Conservation (phyloP, 2,329 filamentous ascomycete genomes). For the Fusarium coicis region DNA sequence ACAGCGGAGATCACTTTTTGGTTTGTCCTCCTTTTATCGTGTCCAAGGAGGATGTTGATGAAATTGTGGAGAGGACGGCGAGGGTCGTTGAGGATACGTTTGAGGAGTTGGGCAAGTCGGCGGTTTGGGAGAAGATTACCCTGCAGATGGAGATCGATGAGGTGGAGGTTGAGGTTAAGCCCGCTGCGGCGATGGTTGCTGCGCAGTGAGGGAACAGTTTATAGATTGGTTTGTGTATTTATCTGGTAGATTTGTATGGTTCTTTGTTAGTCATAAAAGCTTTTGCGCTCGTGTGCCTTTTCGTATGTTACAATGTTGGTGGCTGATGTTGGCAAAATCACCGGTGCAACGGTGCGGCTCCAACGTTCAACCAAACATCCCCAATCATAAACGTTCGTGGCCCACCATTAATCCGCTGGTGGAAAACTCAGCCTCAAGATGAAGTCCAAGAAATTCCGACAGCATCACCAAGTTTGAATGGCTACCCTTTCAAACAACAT, state of each 20-base stretch:
- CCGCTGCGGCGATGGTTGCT: neutral
- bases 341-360: neutral
- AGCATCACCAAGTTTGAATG: accelerated
- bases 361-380: too few species aligned
- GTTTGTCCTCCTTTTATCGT: constrained; percentile 37
- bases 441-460: accelerated
- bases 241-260: neutral
- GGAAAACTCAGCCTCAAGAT: accelerated
- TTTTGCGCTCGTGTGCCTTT: accelerated
- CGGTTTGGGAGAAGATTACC: constrained; percentile 31
- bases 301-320: accelerated
- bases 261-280: accelerated
- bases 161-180: neutral
- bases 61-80: constrained; percentile 32
- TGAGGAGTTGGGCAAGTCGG: constrained; percentile 15
- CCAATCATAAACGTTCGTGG: accelerated
- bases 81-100: constrained; percentile 35
- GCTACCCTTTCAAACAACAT: accelerated
- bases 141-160: constrained; percentile 26
- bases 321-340: accelerated
- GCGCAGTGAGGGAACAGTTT: neutral
- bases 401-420: accelerated
- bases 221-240: neutral
- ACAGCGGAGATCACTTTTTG: constrained; percentile 36
- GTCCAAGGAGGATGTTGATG: constrained; percentile 23